phyloP scores from a whole-genome alignment of 768 basidiomycete genomes.

The Crucibulum laeve region DNA sequence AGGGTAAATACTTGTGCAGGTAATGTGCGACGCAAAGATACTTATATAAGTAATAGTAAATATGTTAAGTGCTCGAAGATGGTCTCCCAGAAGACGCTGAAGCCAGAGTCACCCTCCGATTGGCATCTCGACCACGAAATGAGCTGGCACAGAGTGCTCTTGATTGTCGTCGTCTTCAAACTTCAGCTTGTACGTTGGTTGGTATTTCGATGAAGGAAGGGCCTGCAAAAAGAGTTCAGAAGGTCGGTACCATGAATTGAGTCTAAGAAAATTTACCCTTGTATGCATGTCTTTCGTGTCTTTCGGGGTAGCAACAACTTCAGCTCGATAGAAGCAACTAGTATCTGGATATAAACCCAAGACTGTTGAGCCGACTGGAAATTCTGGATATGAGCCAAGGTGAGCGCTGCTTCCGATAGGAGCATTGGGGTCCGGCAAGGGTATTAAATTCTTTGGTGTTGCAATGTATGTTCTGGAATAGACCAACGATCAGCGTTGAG shows the following conservation, averaged over 20 bases:
- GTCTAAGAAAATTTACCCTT: slow-evolving; percentile 20
- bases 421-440: slow-evolving; percentile 71
- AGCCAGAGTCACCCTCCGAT: slow-evolving; percentile 12
- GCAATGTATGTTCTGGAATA: slow-evolving; percentile 59
- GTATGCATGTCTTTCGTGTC: slow-evolving; percentile 30
- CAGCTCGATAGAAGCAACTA: slow-evolving; percentile 86
- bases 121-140: slow-evolving; percentile 83
- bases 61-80: no score
- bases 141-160: slow-evolving; percentile 70
- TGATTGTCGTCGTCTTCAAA: slow-evolving; percentile 90
- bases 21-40: no score
- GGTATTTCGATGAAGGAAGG: slow-evolving; percentile 39
- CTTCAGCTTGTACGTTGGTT: slow-evolving; percentile 69
- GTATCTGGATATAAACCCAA: slow-evolving; percentile 91
- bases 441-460: slow-evolving; percentile 67
- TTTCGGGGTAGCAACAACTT: slow-evolving; percentile 69
- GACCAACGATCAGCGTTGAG: slow-evolving; percentile 4
- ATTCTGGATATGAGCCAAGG: slow-evolving; percentile 67
- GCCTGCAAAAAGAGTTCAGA: slow-evolving; percentile 13
- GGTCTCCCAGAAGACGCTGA: no score
- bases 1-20: background rate
- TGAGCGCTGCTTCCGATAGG: slow-evolving; percentile 55
- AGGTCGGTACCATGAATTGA: background rate
- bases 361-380: slow-evolving; percentile 66
- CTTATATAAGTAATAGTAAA: no score